Evolutionary conservation across 805 yeast species (phyloP), one percentile per base, ranked within the genome.

Genomic region (Saturnispora silvae): DNA sequence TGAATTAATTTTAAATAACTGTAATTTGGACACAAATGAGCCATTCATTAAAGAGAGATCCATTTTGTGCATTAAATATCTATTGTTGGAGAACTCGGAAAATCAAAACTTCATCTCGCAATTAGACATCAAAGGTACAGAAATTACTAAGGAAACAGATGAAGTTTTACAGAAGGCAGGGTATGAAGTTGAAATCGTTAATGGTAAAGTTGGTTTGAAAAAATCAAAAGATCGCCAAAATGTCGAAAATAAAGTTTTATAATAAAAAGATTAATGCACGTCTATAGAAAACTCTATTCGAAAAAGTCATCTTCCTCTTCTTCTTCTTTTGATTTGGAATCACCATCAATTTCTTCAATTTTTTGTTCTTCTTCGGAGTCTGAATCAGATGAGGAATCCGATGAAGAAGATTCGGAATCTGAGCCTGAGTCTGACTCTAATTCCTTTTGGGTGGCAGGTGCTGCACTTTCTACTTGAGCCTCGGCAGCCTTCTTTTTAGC

Each of bases 41-140:
- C 97, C 96, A 0, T 89, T 69, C 48, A 78, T 82, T 40, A 80
- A 84, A 45, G 98, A 89, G 51, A 63, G 89, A 42, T 70, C 94
- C 2, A 81, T 92, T 24, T 59, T 89, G 5, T 84, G 96, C 50
- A 53, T 92, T 20, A 72, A 78, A 49, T 77, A 76, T 42, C 57
- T 86, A 23, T 57, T 89, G 13, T 70, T 72, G 18, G 65, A 70
- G 8, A 92, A 92, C 48, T 50, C 46, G 4, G 65, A 62, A 33
- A 92, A 89, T 54, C 96, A 89, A 57, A 64, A 68, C 1, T 75
- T 86, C 53, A 86, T 89, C 1, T 76, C 82, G 0, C 58, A 67
- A 26, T 56, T 89, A 41, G 96, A 89, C 53, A 95, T 96, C 0
- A 65, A 72, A 40, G 70, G 76, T 31, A 69, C 73, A 0, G 75